Evolutionary conservation across 768 basidiomycete species (phyloP).

Genomic region (Pleurotus salmoneostramineus): DNA sequence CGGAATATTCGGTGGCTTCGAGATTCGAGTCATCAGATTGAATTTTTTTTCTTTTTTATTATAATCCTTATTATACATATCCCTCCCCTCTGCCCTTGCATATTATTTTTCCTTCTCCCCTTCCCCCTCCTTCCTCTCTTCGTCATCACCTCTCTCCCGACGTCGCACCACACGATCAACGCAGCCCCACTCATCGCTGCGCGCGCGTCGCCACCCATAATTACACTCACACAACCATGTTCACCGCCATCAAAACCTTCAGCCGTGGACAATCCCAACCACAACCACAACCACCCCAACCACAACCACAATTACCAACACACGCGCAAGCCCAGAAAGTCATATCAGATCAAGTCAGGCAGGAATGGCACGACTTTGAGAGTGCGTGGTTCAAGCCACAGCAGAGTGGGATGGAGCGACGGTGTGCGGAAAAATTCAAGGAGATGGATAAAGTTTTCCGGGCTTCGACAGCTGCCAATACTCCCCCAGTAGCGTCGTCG

Average conservation of each 20-base stretch:
- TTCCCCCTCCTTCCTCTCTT: not conserved
- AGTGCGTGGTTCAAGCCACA: constrained; percentile 22
- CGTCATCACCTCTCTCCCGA: not conserved
- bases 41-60: not conserved
- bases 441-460: constrained; percentile 18
- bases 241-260: constrained; percentile 14
- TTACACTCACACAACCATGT: not conserved
- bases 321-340: constrained; percentile 11
- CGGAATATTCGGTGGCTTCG: constrained; percentile 9
- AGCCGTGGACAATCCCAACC: not conserved
- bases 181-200: not conserved
- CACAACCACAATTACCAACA: constrained; percentile 11
- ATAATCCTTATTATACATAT: constrained; percentile 3
- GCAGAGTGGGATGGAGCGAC: constrained; percentile 19
- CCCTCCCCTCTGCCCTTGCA: not conserved
- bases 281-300: too few relatives aligned
- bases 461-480: not conserved
- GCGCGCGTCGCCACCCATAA: not conserved
- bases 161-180: not conserved
- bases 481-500: not conserved
- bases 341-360: constrained; percentile 19
- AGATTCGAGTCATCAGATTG: constrained; percentile 5
- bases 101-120: not conserved
- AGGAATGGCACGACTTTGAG: constrained; percentile 32
- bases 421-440: constrained; percentile 19